phyloP scores from a whole-genome alignment of 805 yeast species.

The Hanseniaspora mollemarum region DNA sequence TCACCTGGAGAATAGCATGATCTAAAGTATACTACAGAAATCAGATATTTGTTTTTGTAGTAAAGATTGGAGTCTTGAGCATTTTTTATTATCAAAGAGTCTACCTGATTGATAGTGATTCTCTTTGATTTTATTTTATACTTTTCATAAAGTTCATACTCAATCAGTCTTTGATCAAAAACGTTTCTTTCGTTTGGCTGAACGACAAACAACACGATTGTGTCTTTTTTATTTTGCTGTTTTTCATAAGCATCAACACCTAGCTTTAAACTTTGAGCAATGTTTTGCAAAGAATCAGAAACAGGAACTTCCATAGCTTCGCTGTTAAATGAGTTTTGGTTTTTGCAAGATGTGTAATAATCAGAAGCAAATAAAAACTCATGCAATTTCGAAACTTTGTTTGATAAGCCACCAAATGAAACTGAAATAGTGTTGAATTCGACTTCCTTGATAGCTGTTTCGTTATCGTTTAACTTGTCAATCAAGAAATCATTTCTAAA shows the following conservation, averaged over 20 bases:
- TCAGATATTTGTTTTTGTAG: slow-evolving; percentile 44
- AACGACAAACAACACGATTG: slow-evolving; percentile 62
- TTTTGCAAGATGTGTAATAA: slow-evolving; percentile 31
- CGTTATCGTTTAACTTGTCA: slow-evolving; percentile 33
- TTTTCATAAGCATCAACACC: slow-evolving; percentile 48
- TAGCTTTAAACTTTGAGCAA: slow-evolving; percentile 59
- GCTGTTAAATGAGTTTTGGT: slow-evolving; percentile 19
- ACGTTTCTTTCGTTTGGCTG: slow-evolving; percentile 82
- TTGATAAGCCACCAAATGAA: slow-evolving; percentile 82
- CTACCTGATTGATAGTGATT: slow-evolving; percentile 52
- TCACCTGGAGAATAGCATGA: slow-evolving; percentile 82
- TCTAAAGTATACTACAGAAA: slow-evolving; percentile 82
- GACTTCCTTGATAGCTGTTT: slow-evolving; percentile 64
- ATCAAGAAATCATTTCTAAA: slow-evolving; percentile 86
- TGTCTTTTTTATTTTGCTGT: slow-evolving; percentile 27
- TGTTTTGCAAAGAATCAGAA: slow-evolving; percentile 48
- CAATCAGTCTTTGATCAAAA: slow-evolving; percentile 81
- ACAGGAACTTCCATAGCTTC: slow-evolving; percentile 45
- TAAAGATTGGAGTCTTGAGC: slow-evolving; percentile 38
- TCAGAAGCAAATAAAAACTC: slow-evolving; percentile 50
- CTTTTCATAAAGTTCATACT: slow-evolving; percentile 49
- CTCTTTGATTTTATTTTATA: slow-evolving; percentile 54
- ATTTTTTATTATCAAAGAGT: slow-evolving; percentile 34
- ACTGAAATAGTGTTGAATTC: slow-evolving; percentile 95
- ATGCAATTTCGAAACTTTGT: slow-evolving; percentile 71